These are phyloP conservation scores for Trichoderma brevicompactum DNA, from an alignment of 2,329 filamentous ascomycete species.

Conservation along the genomic window DNA sequence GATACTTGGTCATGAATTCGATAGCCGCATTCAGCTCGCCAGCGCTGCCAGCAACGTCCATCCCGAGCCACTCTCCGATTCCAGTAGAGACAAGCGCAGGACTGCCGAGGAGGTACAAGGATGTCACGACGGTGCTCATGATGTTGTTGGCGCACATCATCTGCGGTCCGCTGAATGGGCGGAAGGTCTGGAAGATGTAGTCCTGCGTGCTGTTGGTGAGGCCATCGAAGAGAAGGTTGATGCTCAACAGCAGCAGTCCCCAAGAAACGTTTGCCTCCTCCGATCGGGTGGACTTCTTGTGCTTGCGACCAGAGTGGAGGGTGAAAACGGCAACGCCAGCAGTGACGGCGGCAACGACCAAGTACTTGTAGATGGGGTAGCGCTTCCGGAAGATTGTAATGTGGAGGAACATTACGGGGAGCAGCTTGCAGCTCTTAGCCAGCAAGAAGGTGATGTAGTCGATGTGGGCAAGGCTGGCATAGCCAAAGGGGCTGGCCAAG, in stretches of 20 bases:
- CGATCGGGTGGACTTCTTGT: constrained; percentile 52
- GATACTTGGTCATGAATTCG: constrained; percentile 78
- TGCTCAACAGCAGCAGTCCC: constrained; percentile 79
- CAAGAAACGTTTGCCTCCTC: constrained; percentile 68
- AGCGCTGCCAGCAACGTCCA: constrained; percentile 66
- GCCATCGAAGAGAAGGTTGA: constrained; percentile 95
- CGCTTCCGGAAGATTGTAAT: constrained; percentile 85
- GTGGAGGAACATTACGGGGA: constrained; percentile 98
- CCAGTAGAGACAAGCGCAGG: constrained; percentile 77
- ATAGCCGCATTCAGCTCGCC: constrained; percentile 81
- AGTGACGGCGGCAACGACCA: constrained; percentile 89
- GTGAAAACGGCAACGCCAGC: constrained; percentile 94
- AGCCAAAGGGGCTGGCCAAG: constrained; percentile 93
- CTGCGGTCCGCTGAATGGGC: constrained; percentile 85
- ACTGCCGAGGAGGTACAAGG: constrained; percentile 73
- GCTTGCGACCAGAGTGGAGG: constrained; percentile 70
- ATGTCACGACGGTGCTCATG: constrained; percentile 78
- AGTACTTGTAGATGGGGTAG: constrained; percentile 96
- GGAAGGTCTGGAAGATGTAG: constrained; percentile 82
- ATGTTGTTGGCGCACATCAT: constrained; percentile 99
- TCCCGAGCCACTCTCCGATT: constrained; percentile 67
- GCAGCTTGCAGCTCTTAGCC: constrained; percentile 95
- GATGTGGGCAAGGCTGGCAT: constrained; percentile 88
- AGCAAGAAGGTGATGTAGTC: constrained; percentile 98
- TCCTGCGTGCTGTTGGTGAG: constrained; percentile 97